Evolutionary conservation across 441 rosid genomes (phyloP), one percentile per base, ranked within the genome.

Genomic region (Adansonia grandidieri): DNA sequence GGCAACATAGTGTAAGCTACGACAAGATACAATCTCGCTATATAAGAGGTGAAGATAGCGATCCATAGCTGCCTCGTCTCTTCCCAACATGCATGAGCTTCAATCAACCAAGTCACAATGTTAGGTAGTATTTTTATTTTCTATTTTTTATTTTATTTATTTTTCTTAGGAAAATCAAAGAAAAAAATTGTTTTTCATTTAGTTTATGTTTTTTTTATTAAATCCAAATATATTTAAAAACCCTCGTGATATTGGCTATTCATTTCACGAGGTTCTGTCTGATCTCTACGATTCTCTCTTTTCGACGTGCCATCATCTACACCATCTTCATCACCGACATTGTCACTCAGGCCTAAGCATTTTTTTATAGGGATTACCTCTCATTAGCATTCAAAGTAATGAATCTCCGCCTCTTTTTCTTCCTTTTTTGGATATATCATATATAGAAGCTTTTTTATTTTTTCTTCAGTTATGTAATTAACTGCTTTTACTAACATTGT

Each of bases 371-470:
- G 22, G 40, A 19, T 62, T 32, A 22, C 2, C 64, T 20, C 56
- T 65, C 24, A 11, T 64, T 20, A 51, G 6, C 19, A 37, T 58
- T 13, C 7, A 20, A 80, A 85, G 85, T 82, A 71, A 58, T 20
- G 6, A 13, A 24, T 64, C 24, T 50, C 9, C 2, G 9, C 11
- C 6, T 2, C 0, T 11, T 2, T 64, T 37, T 3, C 5, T 37
- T 37, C 0, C 4, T 37, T 37, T 37, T 37, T 37, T 37, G 40
- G 40, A 37, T 37, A 37, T 37, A 37, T 0, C 40, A 37, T 19
- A 19, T n/a, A 0, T 11, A 11, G 32, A 7, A 14, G 32, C 1
- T 13, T 15, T 53, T 67, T 13, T 67, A 28, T 28, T 28, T 28
- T 28, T 28, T 28, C 2, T 2, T 28, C 24, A 6, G 3, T 24